Evolutionary conservation across 2,329 filamentous ascomycete genomes (phyloP), one percentile per base, ranked within the genome.

Genomic region (Ophiocordyceps sinensis): DNA sequence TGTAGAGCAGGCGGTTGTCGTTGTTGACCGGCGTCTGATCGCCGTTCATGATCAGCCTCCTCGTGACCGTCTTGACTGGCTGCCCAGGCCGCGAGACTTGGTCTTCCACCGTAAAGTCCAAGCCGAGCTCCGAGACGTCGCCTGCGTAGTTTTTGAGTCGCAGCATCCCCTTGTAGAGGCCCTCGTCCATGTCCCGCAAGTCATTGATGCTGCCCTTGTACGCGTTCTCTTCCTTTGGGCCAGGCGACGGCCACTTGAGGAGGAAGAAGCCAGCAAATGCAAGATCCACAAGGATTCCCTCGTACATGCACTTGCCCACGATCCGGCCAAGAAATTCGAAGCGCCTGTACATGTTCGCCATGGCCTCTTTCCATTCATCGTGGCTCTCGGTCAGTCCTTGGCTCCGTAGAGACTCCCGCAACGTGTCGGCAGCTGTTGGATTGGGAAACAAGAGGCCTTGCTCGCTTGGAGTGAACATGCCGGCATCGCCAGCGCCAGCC

Each of bases 141-240:
- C 83, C 85, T 0, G 75, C 54, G 49, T 91, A 91, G 52, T 91
- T 93, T 59, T 96, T 96, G 41, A 96, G 69, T 52, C 77, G 65
- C 43, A 80, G 60, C 49, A 98, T 73, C 28, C 91, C 89, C 57
- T 88, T 82, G 59, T 98, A 96, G 1, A 98, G 70, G 30, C 78
- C 81, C 55, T 91, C 83, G 53, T 98, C 91, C 44, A 96, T 77
- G 55, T 96, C 89, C 46, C 85, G 79, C 26, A 98, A 68, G 53
- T 98, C 91, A 57, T 98, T 95, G 53, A 98, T 74, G 49, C 85
- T 94, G n/a, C 87, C 83, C 40, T 87, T 82, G 63, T 94, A 94
- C 10, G 77, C 82, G 49, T 75, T 78, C 15, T 80, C 70, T 29
- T 77, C 78, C 29, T 64, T 65, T 14, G 57, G 53, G 2, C 82